phyloP scores from a whole-genome alignment of 2,329 filamentous ascomycete genomes.

The Elsinoe ampelina region DNA sequence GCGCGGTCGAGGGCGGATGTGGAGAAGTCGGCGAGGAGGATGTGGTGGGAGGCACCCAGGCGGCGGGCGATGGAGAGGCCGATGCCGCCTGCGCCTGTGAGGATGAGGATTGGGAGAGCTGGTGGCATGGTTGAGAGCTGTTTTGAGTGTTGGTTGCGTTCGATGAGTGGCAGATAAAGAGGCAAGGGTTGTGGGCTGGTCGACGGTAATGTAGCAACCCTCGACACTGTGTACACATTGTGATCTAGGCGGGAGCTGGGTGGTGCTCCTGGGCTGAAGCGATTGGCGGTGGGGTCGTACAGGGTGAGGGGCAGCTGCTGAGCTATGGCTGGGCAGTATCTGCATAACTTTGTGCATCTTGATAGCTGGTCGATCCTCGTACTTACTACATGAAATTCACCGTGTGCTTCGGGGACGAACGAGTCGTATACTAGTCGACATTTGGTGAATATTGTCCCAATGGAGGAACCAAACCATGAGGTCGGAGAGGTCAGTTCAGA shows the following conservation, averaged over 20 bases:
- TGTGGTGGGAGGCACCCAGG: neutral
- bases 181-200: no score
- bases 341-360: neutral
- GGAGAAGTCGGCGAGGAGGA: conserved; percentile 6
- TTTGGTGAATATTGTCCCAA: no score
- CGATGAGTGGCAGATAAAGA: no score
- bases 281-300: neutral
- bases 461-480: no score
- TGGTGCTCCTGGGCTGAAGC: no score
- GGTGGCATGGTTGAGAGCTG: neutral
- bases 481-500: no score
- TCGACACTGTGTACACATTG: neutral
- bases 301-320: neutral
- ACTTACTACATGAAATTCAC: no score
- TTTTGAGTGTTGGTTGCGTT: neutral
- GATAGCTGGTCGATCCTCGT: no score
- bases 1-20: neutral
- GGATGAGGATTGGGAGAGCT: neutral
- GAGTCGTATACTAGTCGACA: no score
- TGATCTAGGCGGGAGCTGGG: no score
- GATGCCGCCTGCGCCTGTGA: conserved; percentile 7
- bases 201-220: neutral
- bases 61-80: neutral
- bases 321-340: neutral
- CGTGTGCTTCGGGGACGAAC: no score